Evolutionary conservation across 129 eudicot species (phyloP).

Genomic region (Flaveria linearis): DNA sequence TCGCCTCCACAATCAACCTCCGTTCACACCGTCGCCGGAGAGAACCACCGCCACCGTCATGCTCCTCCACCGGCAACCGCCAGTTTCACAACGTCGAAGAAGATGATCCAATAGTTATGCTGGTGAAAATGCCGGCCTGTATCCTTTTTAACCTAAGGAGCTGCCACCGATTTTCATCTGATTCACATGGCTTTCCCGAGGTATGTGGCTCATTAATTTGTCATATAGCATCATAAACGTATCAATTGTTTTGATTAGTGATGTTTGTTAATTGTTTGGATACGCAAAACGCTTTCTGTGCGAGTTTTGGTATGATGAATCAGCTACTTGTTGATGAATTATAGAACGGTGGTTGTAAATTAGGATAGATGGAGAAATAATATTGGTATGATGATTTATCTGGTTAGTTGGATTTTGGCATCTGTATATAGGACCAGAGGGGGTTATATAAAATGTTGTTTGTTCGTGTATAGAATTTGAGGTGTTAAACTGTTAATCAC

Average conservation of each 20-base stretch:
- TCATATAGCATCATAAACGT: neutral
- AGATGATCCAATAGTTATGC: conserved; percentile 31
- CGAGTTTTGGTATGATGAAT: neutral
- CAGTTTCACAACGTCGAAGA: conserved; percentile 23
- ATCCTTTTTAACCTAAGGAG: conserved; percentile 10
- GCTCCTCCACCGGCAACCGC: conserved; percentile 23
- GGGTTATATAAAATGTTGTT: neutral
- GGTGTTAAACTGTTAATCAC: conserved; percentile 12
- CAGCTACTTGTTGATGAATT: neutral
- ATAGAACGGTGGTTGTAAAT: conserved; percentile 9
- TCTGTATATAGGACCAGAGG: neutral
- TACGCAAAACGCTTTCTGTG: neutral
- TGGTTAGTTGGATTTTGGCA: neutral
- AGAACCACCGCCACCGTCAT: conserved; percentile 4
- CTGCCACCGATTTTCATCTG: conserved; percentile 4
- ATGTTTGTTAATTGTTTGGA: neutral
- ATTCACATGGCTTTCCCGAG: conserved; percentile 36
- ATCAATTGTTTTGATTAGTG: neutral
- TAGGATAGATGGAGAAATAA: conserved; percentile 9
- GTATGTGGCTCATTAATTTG: conserved; percentile 16
- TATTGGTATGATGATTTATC: neutral
- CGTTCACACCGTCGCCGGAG: conserved; percentile 1
- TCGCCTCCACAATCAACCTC: conserved; percentile 33
- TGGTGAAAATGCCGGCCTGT: conserved; percentile 37
- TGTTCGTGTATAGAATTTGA: conserved; percentile 7